A percentile compares a stretch with the other conserved stretches of the same genome.
Evolutionary conservation across 257 asterid genomes (phyloP).

Genomic region (Haberlea rhodopensis): DNA sequence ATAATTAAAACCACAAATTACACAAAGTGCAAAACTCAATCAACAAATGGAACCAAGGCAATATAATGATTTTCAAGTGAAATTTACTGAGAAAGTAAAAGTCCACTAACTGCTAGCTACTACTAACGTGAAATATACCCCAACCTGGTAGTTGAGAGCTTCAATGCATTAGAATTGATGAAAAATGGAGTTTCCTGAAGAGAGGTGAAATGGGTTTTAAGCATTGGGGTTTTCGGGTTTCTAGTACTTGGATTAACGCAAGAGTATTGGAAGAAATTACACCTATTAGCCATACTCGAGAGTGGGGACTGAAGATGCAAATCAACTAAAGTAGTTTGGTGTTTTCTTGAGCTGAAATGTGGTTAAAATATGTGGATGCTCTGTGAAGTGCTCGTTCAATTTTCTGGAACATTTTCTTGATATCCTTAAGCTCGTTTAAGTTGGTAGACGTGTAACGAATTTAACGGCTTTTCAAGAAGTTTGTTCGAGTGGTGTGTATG

Average conservation of each 20-base stretch:
- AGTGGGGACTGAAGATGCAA: background rate
- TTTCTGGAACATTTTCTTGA: background rate
- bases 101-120: no score
- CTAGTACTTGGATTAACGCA: slow-evolving; percentile 32
- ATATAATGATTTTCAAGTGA: background rate
- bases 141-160: slow-evolving; percentile 49
- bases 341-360: background rate
- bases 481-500: no score
- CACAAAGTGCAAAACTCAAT: background rate
- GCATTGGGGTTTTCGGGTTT: slow-evolving; percentile 33
- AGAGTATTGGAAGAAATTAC: slow-evolving; percentile 40
- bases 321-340: background rate
- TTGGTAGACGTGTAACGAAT: no score
- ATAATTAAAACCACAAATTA: background rate
- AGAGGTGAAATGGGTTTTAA: slow-evolving; percentile 33
- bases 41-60: background rate
- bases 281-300: slow-evolving; percentile 51
- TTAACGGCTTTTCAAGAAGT: no score
- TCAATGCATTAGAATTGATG: slow-evolving; percentile 33
- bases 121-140: background rate
- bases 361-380: background rate
- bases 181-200: slow-evolving; percentile 27
- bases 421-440: no score
- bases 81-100: background rate
- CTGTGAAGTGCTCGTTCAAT: background rate